Evolutionary conservation across 106 monocot species (phyloP), one percentile per base, ranked within the genome.

Genomic region (Phalaenopsis equestris): DNA sequence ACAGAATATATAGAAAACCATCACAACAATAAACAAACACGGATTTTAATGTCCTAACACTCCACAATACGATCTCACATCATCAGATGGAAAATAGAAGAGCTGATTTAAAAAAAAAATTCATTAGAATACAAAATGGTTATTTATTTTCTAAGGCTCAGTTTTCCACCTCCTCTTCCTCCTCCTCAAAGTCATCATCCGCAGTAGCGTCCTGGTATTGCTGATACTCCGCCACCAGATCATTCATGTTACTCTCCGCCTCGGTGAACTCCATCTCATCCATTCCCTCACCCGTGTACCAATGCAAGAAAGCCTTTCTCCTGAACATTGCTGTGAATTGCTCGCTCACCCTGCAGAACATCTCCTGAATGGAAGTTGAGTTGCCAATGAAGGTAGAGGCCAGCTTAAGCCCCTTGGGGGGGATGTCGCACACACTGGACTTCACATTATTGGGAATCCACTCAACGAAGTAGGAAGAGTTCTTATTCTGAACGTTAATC

Each of bases 381-480:
- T 86, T 86, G 5, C 86, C 82, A 4, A 86, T 76, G 61, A 86
- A 86, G 8, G 86, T 86, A 0, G 86, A 79, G 1, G 86, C 79
- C 86, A 86, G 82, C 79, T 79, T 78, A 78, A 86, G 61, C 39
- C 86, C 82, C 8, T 41, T 86, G 4, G 86, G 83, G 0, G 86
- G 80, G 37, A 86, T 83, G 56, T 86, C 86, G 36, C 86, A 86
- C 24, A 86, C 86, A 0, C 83, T 86, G 10, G 86, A 86, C 80
- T 86, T 86, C n/a, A 86, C 83, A 36, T 86, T 86, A 68, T 86
- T 83, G 5, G 86, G 86, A 42, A 86, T 86, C 86, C 86, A 86
- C 80, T 86, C 86, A 0, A 86, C 86, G 14, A 86, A 86, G 83
- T 86, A 86, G 65, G 86, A 86, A 2, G 86, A 83, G 86, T 86